These are phyloP conservation scores for Emiliania huxleyi DNA, from an alignment of 78 protist species.

Conservation along the genomic window DNA sequence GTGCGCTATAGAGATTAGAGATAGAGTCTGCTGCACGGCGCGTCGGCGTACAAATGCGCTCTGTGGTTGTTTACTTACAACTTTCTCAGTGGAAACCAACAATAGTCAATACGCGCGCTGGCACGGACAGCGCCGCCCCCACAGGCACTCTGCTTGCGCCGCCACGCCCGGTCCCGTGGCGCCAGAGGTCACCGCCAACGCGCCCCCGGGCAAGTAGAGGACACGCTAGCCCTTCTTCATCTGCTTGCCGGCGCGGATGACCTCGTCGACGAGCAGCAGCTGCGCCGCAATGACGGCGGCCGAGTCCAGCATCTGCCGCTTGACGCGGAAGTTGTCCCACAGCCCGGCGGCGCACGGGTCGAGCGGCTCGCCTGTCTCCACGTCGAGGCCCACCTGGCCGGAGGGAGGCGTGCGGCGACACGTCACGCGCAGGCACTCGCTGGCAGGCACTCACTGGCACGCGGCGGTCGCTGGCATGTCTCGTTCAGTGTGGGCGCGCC, in stretches of 20 bases:
- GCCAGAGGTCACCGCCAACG: not conserved
- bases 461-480: no score
- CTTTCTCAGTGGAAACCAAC: no score
- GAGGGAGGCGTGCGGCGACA: no score
- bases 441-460: not conserved
- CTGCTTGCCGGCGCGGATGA: conserved; percentile 92
- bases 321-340: conserved; percentile 94
- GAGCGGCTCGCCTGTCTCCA: conserved; percentile 89
- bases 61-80: no score
- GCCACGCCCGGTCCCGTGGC: not conserved
- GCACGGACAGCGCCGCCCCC: not conserved
- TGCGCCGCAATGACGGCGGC: conserved; percentile 78
- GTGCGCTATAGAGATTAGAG: no score
- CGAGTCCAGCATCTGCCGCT: conserved; percentile 86
- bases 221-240: conserved; percentile 12
- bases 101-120: no score
- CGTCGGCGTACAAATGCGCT: no score
- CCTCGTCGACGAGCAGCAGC: conserved; percentile 96
- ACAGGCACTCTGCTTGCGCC: not conserved
- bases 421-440: not conserved
- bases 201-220: no score
- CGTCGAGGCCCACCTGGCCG: conserved; percentile 87
- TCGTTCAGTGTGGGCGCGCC: no score
- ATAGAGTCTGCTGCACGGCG: no score
- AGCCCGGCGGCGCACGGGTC: conserved; percentile 91